Evolutionary conservation across 2,329 filamentous ascomycete species (phyloP), one percentile per base, ranked within the genome.

Genomic region (Simplicillium sp.): DNA sequence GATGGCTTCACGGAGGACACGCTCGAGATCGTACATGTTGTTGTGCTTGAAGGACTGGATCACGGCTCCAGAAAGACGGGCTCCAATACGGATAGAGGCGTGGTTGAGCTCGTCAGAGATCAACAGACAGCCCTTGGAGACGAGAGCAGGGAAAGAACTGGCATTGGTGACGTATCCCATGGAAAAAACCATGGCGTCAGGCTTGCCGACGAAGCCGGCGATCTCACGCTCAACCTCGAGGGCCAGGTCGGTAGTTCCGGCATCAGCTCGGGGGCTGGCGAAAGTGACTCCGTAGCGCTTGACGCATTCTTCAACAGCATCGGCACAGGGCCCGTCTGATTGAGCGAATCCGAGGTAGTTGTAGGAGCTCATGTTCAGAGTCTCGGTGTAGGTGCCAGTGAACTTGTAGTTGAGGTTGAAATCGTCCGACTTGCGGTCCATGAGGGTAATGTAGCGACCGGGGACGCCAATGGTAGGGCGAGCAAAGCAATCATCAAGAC

Each of bases 91-190:
- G 57, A 98, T 98, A 1, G 92, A 98, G 31, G 92, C 87, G 64
- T 98, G 92, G 65, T 98, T 98, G 42, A 98, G 73, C 64, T 98
- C 92, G 61, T 98, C 92, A 0, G 90, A 97, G 52, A 98, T 85
- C 58, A 98, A 84, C 40, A 98, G 74, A 55, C 85, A 94, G 46
- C 92, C 92, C 67, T 94, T 97, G 54, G 84, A 83, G 41, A 95
- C 86, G 34, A 98, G 72, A 29, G 89, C 88, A 3, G 90, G 87
- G 71, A 98, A 97, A 13, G 89, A 80, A 49, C 84, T 87, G 25
- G 90, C 84, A 57, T 98, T 98, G 48, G 92, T 98, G 46, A 89
- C 88, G 59, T 95, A 98, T 29, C 92, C 92, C 92, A 98, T 98
- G 17, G 90, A 96, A 68, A 97, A 97, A 39, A 98, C 82, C 82